Evolutionary conservation across 148 eudicot species (phyloP).

Genomic region (Bassia scoparia): DNA sequence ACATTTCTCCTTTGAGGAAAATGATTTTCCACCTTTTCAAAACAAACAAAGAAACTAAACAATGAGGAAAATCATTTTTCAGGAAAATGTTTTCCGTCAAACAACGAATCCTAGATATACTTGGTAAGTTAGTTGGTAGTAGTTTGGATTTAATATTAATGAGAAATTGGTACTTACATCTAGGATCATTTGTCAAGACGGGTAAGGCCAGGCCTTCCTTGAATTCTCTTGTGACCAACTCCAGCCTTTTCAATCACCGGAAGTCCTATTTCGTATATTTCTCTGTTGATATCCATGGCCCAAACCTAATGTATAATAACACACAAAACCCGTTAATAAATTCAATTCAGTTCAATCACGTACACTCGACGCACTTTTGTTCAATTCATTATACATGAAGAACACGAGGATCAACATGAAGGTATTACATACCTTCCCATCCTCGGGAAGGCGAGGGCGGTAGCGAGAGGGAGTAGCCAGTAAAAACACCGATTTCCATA

Average conservation of each 20-base stretch:
- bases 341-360: no score
- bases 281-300: constrained; percentile 72
- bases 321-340: no score
- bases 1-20: no score
- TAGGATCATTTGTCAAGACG: constrained; percentile 49
- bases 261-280: constrained; percentile 56
- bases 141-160: no score
- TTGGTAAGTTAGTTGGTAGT: no score
- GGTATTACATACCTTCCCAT: constrained; percentile 56
- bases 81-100: no score
- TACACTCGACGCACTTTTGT: no score
- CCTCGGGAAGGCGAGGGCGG: constrained; percentile 89
- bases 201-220: constrained; percentile 72
- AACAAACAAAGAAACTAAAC: no score
- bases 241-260: constrained; percentile 68
- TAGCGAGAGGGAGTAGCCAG: constrained; percentile 90
- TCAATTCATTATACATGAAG: background rate
- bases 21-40: no score
- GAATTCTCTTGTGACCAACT: constrained; percentile 62
- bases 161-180: constrained; percentile 44
- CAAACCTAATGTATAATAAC: constrained; percentile 34
- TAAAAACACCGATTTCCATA: constrained; percentile 85
- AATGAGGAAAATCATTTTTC: no score
- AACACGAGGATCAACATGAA: no score
- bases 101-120: no score